Evolutionary conservation across 2,329 filamentous ascomycete genomes (phyloP), one percentile per base, ranked within the genome.

Genomic region (Curvularia eragrostidis): DNA sequence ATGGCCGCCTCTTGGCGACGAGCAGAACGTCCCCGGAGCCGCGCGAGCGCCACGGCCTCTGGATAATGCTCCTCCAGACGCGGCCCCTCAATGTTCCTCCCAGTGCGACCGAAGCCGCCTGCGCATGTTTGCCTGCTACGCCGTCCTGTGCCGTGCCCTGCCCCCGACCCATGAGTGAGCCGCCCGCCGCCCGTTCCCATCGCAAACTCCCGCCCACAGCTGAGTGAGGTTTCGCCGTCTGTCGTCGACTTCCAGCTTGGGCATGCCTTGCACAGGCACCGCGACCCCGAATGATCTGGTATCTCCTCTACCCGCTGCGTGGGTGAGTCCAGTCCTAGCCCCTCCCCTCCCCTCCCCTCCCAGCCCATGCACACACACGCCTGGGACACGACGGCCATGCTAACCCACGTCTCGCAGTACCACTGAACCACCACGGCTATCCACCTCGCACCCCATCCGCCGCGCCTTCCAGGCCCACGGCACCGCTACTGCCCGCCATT

Each of bases 291-390:
- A 83, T 91, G 89, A 89, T 91, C 78, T 91, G 89, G 89, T 91
- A 90, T 80, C 79, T 93, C 50, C 80, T 93, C 65, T 92, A 90
- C 79, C 89, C 89, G 72, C 81, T 93, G 66, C 84, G 90, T 84
- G 89, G 90, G 89, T 91, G 78, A 77, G 88, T 64, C 24, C 32
- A 21, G 7, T 1, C 34, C 10, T 26, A 13, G 5, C 21, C 47
- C 32, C 19, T 34, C 12, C 9, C 21, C 28, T 34, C 24, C 2
- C 24, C 46, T 44, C 52, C 15, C 32, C 28, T 46, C 18, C 47
- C 39, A 46, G n/a, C n/a, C n/a, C n/a, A n/a, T n/a, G n/a, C n/a
- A n/a, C 49, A 36, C 26, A 42, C 53, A 32, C 56, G 49, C 32
- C 34, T 26, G 34, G 39, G 7, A 23, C 30, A 19, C 12, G 30